These are phyloP conservation scores for Spizellomyces punctatus DNA, from an alignment of 192 early-diverging fungal genomes.

Conservation along the genomic window DNA sequence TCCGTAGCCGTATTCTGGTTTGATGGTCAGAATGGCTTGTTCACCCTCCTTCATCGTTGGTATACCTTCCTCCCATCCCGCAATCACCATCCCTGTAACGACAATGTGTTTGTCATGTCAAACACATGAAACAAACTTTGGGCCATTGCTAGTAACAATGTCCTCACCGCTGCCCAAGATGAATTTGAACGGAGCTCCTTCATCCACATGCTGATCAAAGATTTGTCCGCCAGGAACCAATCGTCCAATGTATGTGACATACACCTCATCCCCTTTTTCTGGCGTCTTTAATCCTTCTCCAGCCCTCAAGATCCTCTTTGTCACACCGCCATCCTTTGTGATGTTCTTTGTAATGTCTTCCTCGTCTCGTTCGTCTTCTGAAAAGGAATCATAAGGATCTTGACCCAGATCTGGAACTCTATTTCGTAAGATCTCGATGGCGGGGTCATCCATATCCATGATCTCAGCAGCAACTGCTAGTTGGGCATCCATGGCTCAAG, in stretches of 20 bases:
- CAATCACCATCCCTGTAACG: conserved; percentile 51
- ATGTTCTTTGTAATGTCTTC: not conserved
- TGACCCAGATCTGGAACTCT: too few species aligned
- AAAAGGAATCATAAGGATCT: too few species aligned
- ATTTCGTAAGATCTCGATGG: too few species aligned
- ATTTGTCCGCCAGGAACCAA: conserved; percentile 30
- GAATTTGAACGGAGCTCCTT: conserved; percentile 63
- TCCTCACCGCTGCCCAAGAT: conserved; percentile 43
- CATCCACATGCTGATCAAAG: conserved; percentile 33
- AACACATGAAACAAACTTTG: conserved; percentile 32
- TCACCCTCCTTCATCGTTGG: conserved; percentile 64
- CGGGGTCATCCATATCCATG: too few species aligned
- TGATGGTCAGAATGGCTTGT: conserved; percentile 60
- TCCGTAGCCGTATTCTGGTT: conserved; percentile 65
- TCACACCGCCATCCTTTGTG: not conserved
- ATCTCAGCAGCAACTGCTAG: too few species aligned
- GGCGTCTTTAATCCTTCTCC: conserved; percentile 21
- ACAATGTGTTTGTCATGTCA: conserved; percentile 37
- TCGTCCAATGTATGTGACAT: conserved; percentile 35
- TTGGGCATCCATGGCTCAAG: too few species aligned
- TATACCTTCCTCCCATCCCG: conserved; percentile 71
- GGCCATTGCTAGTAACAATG: too few species aligned
- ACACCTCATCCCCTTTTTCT: conserved; percentile 26
- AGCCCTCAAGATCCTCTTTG: conserved; percentile 1
- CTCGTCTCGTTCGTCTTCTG: not conserved